Evolutionary conservation across 140 eudicot species (phyloP), one percentile per base, ranked within the genome.

Genomic region (Bidens hawaiensis): DNA sequence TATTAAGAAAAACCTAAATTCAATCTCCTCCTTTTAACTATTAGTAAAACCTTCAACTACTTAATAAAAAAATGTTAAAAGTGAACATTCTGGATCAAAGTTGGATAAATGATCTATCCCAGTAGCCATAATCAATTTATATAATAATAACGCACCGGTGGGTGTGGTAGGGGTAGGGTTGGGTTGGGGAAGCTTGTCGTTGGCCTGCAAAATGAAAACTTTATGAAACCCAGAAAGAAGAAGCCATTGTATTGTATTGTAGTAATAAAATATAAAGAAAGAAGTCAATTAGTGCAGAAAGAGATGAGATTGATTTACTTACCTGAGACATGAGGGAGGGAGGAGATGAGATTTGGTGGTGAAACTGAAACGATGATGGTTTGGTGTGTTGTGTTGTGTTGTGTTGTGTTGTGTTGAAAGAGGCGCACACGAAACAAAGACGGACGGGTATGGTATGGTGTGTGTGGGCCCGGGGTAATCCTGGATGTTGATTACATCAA

Each of bases 381-480:
- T n/a, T n/a, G n/a, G n/a, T n/a, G n/a, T n/a, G n/a, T n/a, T n/a
- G n/a, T n/a, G n/a, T n/a, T n/a, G n/a, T n/a, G n/a, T n/a, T n/a
- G 22, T 17, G 41, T 4, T n/a, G 49, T 14, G 19, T 43, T 50
- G 57, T 10, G 19, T 15, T 19, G 61, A 53, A n/a, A n/a, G n/a
- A n/a, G n/a, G n/a, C n/a, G n/a, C n/a, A n/a, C n/a, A n/a, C n/a
- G n/a, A n/a, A 22, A 61, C 25, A 49, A 18, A 18, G 18, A 31
- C 23, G 33, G 52, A 67, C 60, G n/a, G n/a, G n/a, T n/a, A n/a
- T n/a, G n/a, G n/a, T n/a, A n/a, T n/a, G n/a, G n/a, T n/a, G n/a
- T 27, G 62, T 14, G 25, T 69, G 81, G 81, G 76, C 76, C n/a
- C 81, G 56, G 11, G 19, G 64, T 46, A 69, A 76, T 76, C 76